Percentiles rank a stretch among this genome's conserved stretches.
phyloP scores from a whole-genome alignment of 306 rosid species.

The Acacia acuminata region DNA sequence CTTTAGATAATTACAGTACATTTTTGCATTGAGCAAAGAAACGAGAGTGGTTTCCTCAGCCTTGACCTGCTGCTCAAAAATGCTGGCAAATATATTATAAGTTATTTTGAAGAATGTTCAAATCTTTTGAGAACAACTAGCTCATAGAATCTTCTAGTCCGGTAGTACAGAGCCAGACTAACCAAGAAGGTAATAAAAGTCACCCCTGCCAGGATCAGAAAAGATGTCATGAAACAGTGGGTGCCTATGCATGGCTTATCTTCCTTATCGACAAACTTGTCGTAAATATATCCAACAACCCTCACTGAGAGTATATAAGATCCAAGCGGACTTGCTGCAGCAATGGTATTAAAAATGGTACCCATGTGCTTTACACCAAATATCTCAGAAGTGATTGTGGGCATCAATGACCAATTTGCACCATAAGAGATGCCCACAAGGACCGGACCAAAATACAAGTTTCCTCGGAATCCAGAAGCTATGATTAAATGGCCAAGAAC shows the following conservation, averaged over 20 bases:
- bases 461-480: constrained; percentile 71
- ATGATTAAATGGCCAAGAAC: constrained; percentile 63
- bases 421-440: constrained; percentile 87
- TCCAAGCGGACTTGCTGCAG: constrained; percentile 81
- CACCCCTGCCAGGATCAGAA: constrained; percentile 69
- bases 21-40: constrained; percentile 24
- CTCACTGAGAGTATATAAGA: constrained; percentile 83
- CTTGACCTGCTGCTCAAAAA: constrained; percentile 35
- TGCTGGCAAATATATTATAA: not conserved
- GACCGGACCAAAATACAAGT: constrained; percentile 71
- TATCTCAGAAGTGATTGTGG: constrained; percentile 78
- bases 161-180: constrained; percentile 59
- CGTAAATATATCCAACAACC: constrained; percentile 78
- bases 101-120: constrained; percentile 35
- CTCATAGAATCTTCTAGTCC: constrained; percentile 65
- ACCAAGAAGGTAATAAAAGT: constrained; percentile 60
- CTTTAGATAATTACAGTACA: not conserved
- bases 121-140: constrained; percentile 52
- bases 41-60: constrained; percentile 27
- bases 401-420: constrained; percentile 93
- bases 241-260: constrained; percentile 59
- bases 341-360: constrained; percentile 81
- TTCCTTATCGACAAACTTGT: constrained; percentile 48
- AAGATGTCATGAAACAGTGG: constrained; percentile 74
- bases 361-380: constrained; percentile 87